Evolutionary conservation across 1,139 yeast species (phyloP), one percentile per base, ranked within the genome.

Genomic region (Geotrichum reessii): DNA sequence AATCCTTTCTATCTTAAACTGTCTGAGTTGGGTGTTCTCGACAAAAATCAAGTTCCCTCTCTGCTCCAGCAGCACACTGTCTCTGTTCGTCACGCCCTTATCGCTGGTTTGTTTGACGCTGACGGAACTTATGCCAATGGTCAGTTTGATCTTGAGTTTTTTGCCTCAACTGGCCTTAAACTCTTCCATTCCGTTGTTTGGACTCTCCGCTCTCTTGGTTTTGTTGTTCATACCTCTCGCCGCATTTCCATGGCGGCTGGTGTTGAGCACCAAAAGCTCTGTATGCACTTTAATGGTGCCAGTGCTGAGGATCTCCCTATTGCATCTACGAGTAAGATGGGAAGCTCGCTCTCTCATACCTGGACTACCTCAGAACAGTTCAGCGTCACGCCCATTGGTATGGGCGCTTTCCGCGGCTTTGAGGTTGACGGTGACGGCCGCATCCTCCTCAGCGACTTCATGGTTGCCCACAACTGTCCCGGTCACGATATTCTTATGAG

Each of bases 401-500:
- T 22, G 11, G 50, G 50, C 50, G 50, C 28, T 25, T 47, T 47
- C 50, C 28, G 33, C 22, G 50, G 50, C 21, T 47, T 47, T 25
- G 50, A 47, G 21, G 50, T 47, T 47, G 50, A 47, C 31, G 50
- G 50, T 25, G 50, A 47, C 31, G 50, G 50, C 33, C 28, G 50
- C 21, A 25, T 47, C 21, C 33, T 47, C 14, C 33, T 47, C 14
- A 17, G 22, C 21, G 50, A 47, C 33, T 37, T 37, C 44, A 37
- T 37, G 44, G 44, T 47, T 47, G 44, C 44, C 44, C 44, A 37
- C 44, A 37, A 17, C 17, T 95, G 99, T 80, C 99, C 99, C 61
- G 99, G 99, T 74, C 99, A 95, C 88, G 99, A 95, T 81, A 93
- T 95, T 80, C 86, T 95, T 74, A 95, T 95, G 99, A 91, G 98